These are phyloP conservation scores for Mycena sp. DNA, from an alignment of 1,284 basidiomycete genomes.

Conservation along the genomic window DNA sequence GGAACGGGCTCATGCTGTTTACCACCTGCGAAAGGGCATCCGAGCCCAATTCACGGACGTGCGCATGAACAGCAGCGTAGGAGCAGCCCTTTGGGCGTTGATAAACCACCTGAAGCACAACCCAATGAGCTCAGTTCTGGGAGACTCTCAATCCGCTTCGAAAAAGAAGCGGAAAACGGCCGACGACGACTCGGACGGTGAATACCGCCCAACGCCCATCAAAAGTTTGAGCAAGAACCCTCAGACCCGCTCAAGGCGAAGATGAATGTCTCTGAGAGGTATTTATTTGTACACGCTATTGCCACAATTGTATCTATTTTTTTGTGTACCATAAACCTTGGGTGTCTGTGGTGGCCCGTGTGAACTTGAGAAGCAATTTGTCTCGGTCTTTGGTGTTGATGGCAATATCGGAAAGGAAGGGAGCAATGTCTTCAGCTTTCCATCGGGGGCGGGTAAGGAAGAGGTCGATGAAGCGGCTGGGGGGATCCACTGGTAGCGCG, in stretches of 20 bases:
- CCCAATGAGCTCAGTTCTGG: conserved; percentile 34
- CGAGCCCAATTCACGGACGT: conserved; percentile 65
- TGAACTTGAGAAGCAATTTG: conserved; percentile 86
- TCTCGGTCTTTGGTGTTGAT: conserved; percentile 88
- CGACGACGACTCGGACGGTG: conserved; percentile 47
- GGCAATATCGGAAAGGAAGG: conserved; percentile 84
- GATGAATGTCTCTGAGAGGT: background rate
- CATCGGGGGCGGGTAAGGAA: conserved; percentile 83
- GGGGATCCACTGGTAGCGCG: conserved; percentile 75
- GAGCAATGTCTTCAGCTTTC: conserved; percentile 81
- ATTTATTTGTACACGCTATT: background rate
- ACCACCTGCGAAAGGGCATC: conserved; percentile 61
- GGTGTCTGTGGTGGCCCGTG: conserved; percentile 76
- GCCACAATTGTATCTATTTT: conserved; percentile 22
- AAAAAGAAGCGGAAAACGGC: conserved; percentile 35
- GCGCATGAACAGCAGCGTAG: conserved; percentile 63
- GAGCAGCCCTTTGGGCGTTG: conserved; percentile 63
- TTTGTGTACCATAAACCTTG: conserved; percentile 76
- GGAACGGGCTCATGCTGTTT: conserved; percentile 60
- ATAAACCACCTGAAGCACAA: conserved; percentile 52
- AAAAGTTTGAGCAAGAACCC: conserved; percentile 42
- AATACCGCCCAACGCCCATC: conserved; percentile 52
- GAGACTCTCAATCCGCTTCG: background rate
- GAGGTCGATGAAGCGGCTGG: conserved; percentile 83
- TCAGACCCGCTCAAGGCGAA: conserved; percentile 48